Base-by-base conservation (phyloP, 495 filamentous ascomycete species). In the Chlorociboria aeruginascens region DNA sequence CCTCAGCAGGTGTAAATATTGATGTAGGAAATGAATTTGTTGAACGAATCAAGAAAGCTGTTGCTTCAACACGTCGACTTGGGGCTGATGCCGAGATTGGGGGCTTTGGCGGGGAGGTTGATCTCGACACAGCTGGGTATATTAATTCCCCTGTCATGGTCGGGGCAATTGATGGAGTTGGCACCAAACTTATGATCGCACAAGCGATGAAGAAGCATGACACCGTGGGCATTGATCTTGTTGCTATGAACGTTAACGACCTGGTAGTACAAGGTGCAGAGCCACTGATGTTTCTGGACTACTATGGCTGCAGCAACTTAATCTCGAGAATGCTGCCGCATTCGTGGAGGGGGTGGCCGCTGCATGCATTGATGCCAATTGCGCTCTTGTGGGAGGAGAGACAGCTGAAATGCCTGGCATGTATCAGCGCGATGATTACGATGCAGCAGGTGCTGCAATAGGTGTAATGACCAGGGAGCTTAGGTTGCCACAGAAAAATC, bases 231-330 rank as follows among this genome's bases (percentile, higher is more conserved):
- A 86, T 97, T 57, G 92, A 98, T 62, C 76, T 98, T 10, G 93
- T 97, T 2, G 92, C 92, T 52, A 97, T 97, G 93, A 94, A 93
- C 63, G 92, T 95, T 60, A 97, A 98, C 65, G 92, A 97, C 65
- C 74, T 97, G 0, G 81, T 97, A 38, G 92, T 95, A 11, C 89
- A 96, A 65, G 92, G 92, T 43, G 92, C 92, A 1, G 83, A 90
- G 61, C 86, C 92, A 8, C 71, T 95, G 59, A 87, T 87, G 69
- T 96, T 98, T 76, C 79, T 95, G 42, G 92, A 97, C 70, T 94
- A 87, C 73, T 95, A 89, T 71, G 89, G 86, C 39, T 95, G 86
- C 69, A 81, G 82, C 59, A 81, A 61, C 77, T 97, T 17, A 78
- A 92, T 53, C 79, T 87, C 3, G 66, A 77, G 31, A 74, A 75